Base-by-base conservation (phyloP, 1,284 basidiomycete genomes). In the Sanghuangporus sanghuang region DNA sequence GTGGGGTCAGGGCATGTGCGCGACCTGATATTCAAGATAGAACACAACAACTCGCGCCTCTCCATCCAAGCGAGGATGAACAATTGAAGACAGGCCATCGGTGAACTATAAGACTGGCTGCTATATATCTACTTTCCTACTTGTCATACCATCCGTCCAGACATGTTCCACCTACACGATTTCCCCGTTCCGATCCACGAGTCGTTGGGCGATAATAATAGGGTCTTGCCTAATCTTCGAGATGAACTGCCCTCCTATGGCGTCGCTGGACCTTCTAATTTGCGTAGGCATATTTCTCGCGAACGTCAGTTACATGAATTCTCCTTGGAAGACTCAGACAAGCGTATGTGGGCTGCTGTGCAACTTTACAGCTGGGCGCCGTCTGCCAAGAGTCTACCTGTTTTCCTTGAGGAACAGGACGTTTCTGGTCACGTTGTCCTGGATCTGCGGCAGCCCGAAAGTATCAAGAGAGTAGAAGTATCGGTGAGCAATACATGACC, bases 361-460 rank as follows among this genome's bases (percentile, higher is more conserved):
- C 59, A 55, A 8, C 40, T 61, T 44, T 23, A 38, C 36, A 64
- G 59, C 48, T 60, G 54, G 27, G 63, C 63, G n/a, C 55, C 59
- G 18, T 52, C 63, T 46, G 16, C 53, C 7, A 64, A 59, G 42
- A 59, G 57, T 36, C 32, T 62, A 5, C 61, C 64, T 27, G 38
- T 62, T 38, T 65, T 62, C 42, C 39, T 65, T 9, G 61, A 62
- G 32, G 64, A 42, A 0, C 61, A 65, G 48, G 40, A 49, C 9
- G 49, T 65, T 11, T 42, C 61, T 23, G 64, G 64, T 9, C 35
- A 54, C 16, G 61, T 65, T 14, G 55, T 58, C 35, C 57, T 65
- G 12, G 54, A 53, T 49, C 56, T 62, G 32, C 53, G 49, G 8
- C 57, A 62, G 21, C 49, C 64, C 18, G 61, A 65, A 42, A 62